Evolutionary conservation across 441 rosid species (phyloP), one percentile per base, ranked within the genome.

Genomic region (Daphne laureola): DNA sequence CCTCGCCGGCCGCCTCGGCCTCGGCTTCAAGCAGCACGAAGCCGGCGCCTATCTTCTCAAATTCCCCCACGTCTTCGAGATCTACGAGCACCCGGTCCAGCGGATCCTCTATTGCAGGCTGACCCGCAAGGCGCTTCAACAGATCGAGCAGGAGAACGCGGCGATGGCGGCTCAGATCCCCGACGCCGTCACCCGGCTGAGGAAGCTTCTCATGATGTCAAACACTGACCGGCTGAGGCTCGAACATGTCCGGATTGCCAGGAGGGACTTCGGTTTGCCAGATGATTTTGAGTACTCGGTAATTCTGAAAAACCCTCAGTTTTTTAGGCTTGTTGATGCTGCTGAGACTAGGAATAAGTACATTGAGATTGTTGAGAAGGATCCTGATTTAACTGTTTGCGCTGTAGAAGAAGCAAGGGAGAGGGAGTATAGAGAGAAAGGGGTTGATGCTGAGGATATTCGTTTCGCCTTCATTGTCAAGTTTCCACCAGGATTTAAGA

Each of bases 401-500:
- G 86, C 86, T 0, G 78, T 91, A 26, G 93, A 82, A 81, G 78
- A 74, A 73, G 79, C 56, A 63, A 86, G 95, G 70, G 98, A 91
- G 68, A 63, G 66, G 51, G 93, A 86, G 77, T 91, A 91, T 49
- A 82, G 98, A 16, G 76, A 81, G 41, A 88, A 76, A 62, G 93
- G 98, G 15, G 68, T 71, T 21, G 84, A 75, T 46, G 95, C 87
- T 11, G 96, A 88, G 71, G 95, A 88, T 70, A 55, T 78, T 57
- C 69, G 98, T 57, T 91, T 91, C 67, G 79, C 93, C 0, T 91
- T 91, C 66, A 15, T 86, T 1, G 78, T 91, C 59, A 82, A 88
- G 58, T 88, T 86, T 49, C 95, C 96, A 1, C 93, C 98, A 0
- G 95, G 96, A 3, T 91, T 91, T 75, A 91, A 91, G 83, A 82